phyloP scores from a whole-genome alignment of 345 rosid species.

The Corchorus capsularis region DNA sequence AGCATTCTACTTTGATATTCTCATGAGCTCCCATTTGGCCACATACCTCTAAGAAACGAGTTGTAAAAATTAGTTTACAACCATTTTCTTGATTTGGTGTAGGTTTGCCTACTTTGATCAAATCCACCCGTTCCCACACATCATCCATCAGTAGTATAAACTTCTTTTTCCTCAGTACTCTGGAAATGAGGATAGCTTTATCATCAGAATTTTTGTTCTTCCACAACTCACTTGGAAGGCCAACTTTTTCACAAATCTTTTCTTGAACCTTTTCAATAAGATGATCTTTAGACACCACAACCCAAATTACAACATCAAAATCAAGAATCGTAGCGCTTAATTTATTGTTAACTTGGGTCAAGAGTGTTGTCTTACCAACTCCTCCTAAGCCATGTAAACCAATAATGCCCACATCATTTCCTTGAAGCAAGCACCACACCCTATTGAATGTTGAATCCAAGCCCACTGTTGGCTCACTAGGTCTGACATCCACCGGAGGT shows the following conservation, averaged over 20 bases:
- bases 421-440: slow-evolving; percentile 33
- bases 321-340: slow-evolving; percentile 23
- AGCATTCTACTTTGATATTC: slow-evolving; percentile 18
- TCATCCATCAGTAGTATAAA: slow-evolving; percentile 41
- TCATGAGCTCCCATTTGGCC: slow-evolving; percentile 22
- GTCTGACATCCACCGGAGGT: slow-evolving; percentile 7
- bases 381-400: slow-evolving; percentile 41
- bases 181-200: slow-evolving; percentile 30
- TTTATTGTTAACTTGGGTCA: slow-evolving; percentile 39
- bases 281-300: slow-evolving; percentile 35
- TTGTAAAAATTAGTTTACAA: slow-evolving; percentile 30
- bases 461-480: slow-evolving; percentile 34
- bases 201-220: slow-evolving; percentile 27
- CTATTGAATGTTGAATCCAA: slow-evolving; percentile 32
- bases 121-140: slow-evolving; percentile 39
- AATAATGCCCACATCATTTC: slow-evolving; percentile 28
- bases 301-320: slow-evolving; percentile 43
- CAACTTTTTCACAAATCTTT: slow-evolving; percentile 33
- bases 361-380: slow-evolving; percentile 46
- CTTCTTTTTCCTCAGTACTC: slow-evolving; percentile 35
- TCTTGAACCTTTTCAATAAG: slow-evolving; percentile 37
- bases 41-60: slow-evolving; percentile 32
- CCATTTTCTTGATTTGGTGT: slow-evolving; percentile 26
- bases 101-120: slow-evolving; percentile 32
- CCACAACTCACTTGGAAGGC: slow-evolving; percentile 32